Base-by-base conservation (phyloP, 345 rosid genomes). In the Lumnitzera littorea region DNA sequence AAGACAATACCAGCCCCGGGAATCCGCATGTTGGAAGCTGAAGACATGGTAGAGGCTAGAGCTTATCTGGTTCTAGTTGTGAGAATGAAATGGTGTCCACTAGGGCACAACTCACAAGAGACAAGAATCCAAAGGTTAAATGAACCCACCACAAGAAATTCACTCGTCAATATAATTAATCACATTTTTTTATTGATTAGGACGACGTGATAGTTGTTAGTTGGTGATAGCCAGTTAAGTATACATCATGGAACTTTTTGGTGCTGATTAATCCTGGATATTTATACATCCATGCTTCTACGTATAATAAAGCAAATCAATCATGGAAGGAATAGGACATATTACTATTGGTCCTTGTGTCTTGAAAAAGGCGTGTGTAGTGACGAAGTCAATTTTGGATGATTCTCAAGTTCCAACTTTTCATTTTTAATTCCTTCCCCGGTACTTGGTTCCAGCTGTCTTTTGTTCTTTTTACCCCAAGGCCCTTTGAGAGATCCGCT, bases 401-500 rank as follows among this genome's bases (percentile, higher is more conserved):
- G 7, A 36, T 36, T 36, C 43, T 36, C 43, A 4, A 27, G 7
- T 49, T 12, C 11, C 27, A 17, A 41, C 15, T 12, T 57, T 11
- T 23, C 41, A 16, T 5, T 46, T 57, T 57, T 25, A 36, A 36
- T 43, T 36, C 46, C 46, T 12, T 48, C 43, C 25, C 4, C 1
- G 5, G 60, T 56, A 29, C 60, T 69, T 57, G 72, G 64, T 49
- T 67, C 65, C 78, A 74, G 78, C 78, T 74, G 66, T 70, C 46
- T 54, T 23, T 51, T 58, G 24, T 51, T 59, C 54, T 15, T 14
- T 62, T 48, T 31, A 31, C 13, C 47, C 59, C 16, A 20, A 20
- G 20, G 11, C 47, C 3, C 29, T 52, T 43, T 58, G 46, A 56
- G 67, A 51, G 47, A 15, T 51, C 46, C 50, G 24, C 51, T 62